These are phyloP conservation scores for Telopea speciosissima DNA, from an alignment of 177 flowering plant genomes.

Conservation along the genomic window DNA sequence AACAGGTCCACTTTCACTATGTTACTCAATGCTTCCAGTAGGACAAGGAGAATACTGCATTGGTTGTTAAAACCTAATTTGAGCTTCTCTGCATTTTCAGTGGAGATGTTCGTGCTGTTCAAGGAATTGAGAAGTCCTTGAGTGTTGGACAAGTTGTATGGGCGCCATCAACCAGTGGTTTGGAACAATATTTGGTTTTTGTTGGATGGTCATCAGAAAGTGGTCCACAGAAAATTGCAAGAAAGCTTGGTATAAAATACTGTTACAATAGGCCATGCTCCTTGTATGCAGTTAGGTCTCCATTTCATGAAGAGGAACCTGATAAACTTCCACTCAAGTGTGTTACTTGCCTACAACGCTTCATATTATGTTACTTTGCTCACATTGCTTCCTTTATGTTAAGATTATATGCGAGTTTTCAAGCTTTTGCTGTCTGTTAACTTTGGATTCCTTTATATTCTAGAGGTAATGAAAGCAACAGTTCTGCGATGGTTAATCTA, in stretches of 20 bases:
- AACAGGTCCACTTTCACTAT: constrained; percentile 37
- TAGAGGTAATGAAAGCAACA: constrained; percentile 36
- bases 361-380: background rate
- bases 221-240: constrained; percentile 21
- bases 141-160: constrained; percentile 95
- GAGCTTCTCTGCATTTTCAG: constrained; percentile 28
- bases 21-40: background rate
- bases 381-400: background rate
- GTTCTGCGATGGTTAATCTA: constrained; percentile 33
- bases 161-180: constrained; percentile 54
- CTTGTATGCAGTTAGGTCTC: constrained; percentile 62
- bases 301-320: constrained; percentile 29
- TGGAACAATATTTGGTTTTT: constrained; percentile 61
- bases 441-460: constrained; percentile 8
- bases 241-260: constrained; percentile 93
- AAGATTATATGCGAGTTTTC: background rate
- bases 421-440: background rate
- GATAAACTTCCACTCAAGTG: constrained; percentile 23
- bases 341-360: constrained; percentile 15
- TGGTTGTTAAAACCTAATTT: constrained; percentile 3
- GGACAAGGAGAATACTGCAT: background rate
- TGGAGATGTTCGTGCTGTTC: constrained; percentile 64
- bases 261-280: constrained; percentile 92
- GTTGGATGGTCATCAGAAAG: constrained; percentile 76
- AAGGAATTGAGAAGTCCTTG: constrained; percentile 59